Conservation (phyloP, 441 rosid species). For the Caryocar brasiliense region DNA sequence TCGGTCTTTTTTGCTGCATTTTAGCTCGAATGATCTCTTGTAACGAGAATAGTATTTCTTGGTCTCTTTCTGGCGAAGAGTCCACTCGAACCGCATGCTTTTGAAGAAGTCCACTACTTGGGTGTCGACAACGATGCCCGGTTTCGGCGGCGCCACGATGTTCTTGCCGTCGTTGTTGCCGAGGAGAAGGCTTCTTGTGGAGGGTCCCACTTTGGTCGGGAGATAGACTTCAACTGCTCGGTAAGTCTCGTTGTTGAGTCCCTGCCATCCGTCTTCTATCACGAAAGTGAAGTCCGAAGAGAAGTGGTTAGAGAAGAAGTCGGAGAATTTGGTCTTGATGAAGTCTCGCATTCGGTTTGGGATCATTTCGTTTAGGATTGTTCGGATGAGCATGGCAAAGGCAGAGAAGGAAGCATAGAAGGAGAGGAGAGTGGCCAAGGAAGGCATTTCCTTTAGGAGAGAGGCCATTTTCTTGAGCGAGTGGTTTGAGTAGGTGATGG, state of each 20-base stretch:
- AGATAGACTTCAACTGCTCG: slow-evolving; percentile 39
- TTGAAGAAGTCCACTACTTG: slow-evolving; percentile 28
- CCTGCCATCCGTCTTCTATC: slow-evolving; percentile 44
- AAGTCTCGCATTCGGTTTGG: slow-evolving; percentile 29
- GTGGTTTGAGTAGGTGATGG: no score
- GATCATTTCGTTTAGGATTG: slow-evolving; percentile 35
- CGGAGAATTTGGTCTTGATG: slow-evolving; percentile 14
- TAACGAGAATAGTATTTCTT: slow-evolving; percentile 21
- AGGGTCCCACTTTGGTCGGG: slow-evolving; percentile 25
- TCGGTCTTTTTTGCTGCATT: slow-evolving; percentile 27
- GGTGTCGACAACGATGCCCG: slow-evolving; percentile 27
- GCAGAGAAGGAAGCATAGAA: slow-evolving; percentile 42
- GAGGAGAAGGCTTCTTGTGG: slow-evolving; percentile 27
- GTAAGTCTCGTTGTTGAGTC: slow-evolving; percentile 37
- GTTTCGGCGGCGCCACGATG: slow-evolving; percentile 29
- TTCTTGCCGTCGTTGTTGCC: slow-evolving; percentile 42
- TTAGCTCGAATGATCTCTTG: slow-evolving; percentile 27
- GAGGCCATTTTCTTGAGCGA: slow-evolving; percentile 23
- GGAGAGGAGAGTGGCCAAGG: slow-evolving; percentile 33
- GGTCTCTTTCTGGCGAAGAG: slow-evolving; percentile 27
- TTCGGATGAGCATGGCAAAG: slow-evolving; percentile 37
- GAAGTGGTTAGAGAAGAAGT: slow-evolving; percentile 15
- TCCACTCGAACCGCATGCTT: slow-evolving; percentile 36
- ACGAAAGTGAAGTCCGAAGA: slow-evolving; percentile 35
- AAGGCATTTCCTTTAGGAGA: slow-evolving; percentile 23